Conservation (phyloP, 2,329 filamentous ascomycete species). For the Penicillium crustosum region DNA sequence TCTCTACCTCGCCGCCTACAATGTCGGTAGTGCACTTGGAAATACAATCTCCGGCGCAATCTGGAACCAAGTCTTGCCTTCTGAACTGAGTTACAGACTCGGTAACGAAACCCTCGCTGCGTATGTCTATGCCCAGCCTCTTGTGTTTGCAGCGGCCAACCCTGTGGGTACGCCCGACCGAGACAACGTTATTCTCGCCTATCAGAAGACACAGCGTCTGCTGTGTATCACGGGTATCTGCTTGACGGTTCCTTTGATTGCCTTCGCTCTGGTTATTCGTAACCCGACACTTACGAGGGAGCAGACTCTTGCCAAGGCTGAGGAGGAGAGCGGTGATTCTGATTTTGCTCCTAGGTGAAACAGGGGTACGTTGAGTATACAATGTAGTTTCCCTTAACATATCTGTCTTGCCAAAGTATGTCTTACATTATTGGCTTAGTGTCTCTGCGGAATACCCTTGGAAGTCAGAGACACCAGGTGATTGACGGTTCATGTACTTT, state of each 20-base stretch:
- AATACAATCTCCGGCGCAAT: conserved; percentile 62
- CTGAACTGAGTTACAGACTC: conserved; percentile 42
- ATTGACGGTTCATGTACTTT: not conserved
- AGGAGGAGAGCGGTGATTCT: conserved; percentile 10
- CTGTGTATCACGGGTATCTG: conserved; percentile 54
- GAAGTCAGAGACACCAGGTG: not conserved
- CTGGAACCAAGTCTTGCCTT: conserved; percentile 60
- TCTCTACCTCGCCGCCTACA: conserved; percentile 63
- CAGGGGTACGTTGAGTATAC: not conserved
- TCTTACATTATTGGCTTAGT: not conserved
- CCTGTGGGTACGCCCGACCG: conserved; percentile 49
- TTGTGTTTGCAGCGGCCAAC: conserved; percentile 38
- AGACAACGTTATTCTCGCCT: conserved; percentile 46
- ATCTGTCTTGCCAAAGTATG: too few relatives aligned
- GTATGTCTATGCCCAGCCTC: conserved; percentile 45
- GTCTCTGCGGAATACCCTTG: not conserved
- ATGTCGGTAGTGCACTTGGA: conserved; percentile 61
- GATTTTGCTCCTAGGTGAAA: not conserved
- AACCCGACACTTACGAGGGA: conserved; percentile 49
- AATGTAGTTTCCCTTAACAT: not conserved
- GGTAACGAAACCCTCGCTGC: conserved; percentile 44
- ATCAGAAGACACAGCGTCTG: conserved; percentile 48
- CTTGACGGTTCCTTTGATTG: conserved; percentile 48
- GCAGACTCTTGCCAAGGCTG: conserved; percentile 48
- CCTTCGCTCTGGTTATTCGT: conserved; percentile 47